phyloP scores from a whole-genome alignment of 2,329 filamentous ascomycete genomes.

The Phialophora verrucosa region DNA sequence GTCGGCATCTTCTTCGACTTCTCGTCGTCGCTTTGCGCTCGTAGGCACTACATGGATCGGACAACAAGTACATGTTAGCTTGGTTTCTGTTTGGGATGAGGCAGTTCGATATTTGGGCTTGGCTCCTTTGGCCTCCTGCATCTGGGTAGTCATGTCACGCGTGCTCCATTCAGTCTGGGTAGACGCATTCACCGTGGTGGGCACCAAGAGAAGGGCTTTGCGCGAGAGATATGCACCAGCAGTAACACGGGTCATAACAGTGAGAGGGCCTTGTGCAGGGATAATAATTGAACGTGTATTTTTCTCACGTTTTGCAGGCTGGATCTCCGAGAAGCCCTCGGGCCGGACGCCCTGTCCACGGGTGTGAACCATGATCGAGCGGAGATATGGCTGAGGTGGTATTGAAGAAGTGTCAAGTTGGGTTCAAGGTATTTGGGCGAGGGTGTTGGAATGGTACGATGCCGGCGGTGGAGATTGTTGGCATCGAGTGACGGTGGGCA shows the following conservation, averaged over 20 bases:
- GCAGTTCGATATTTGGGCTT: conserved; percentile 15
- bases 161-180: background rate
- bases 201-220: background rate
- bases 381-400: background rate
- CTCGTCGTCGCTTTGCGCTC: conserved; percentile 31
- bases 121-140: background rate
- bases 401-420: background rate
- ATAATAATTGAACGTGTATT: conserved; percentile 7
- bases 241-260: background rate
- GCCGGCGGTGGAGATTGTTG: background rate
- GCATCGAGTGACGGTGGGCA: background rate
- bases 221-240: background rate
- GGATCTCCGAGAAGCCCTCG: conserved; percentile 31
- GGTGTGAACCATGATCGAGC: conserved; percentile 31
- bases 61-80: conserved; percentile 24
- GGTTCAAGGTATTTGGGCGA: background rate
- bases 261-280: background rate
- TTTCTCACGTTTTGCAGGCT: conserved; percentile 34
- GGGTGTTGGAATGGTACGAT: background rate
- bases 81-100: conserved; percentile 25
- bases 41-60: conserved; percentile 23
- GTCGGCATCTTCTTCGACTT: conserved; percentile 16
- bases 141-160: background rate
- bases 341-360: conserved; percentile 33
- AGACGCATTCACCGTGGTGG: background rate